Conservation (phyloP, 2,329 filamentous ascomycete species). For the Corinectria fuckeliana region DNA sequence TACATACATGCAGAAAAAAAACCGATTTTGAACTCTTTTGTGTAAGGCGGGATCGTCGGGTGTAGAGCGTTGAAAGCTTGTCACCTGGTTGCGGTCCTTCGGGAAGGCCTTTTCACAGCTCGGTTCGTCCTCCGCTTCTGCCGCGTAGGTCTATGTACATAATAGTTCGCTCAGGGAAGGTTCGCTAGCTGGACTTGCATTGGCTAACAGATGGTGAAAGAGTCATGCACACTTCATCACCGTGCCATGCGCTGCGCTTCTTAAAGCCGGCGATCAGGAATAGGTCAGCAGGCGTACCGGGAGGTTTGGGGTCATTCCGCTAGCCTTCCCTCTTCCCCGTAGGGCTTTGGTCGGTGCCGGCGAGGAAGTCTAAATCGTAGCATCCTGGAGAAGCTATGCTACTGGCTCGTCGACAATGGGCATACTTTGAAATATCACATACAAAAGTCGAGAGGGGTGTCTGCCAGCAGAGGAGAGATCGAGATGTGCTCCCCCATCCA, state of each 20-base stretch:
- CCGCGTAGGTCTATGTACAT: too few species aligned
- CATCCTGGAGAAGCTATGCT: too few species aligned
- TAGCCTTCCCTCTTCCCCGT: not conserved
- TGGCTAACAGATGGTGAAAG: not conserved
- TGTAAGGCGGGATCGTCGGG: conserved; percentile 1
- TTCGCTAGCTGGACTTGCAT: not conserved
- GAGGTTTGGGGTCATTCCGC: not conserved
- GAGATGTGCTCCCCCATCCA: too few species aligned
- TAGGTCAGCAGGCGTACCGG: not conserved
- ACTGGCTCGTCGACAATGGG: not conserved
- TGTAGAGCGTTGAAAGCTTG: not conserved
- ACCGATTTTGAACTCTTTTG: not conserved
- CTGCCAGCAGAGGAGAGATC: not conserved
- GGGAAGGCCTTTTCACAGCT: not conserved
- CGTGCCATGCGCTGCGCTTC: not conserved
- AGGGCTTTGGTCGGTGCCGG: not conserved
- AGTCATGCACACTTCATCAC: too few species aligned
- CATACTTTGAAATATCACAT: not conserved
- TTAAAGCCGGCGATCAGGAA: not conserved
- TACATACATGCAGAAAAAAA: not conserved
- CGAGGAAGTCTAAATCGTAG: not conserved
- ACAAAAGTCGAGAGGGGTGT: not conserved
- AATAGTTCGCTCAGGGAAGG: not conserved
- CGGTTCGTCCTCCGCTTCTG: too few species aligned
- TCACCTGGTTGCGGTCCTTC: not conserved